A percentile compares a stretch with the other conserved stretches of the same genome.
These are phyloP conservation scores for Pythium aquatile DNA, from an alignment of 352 stramenopile genomes.

Conservation along the genomic window DNA sequence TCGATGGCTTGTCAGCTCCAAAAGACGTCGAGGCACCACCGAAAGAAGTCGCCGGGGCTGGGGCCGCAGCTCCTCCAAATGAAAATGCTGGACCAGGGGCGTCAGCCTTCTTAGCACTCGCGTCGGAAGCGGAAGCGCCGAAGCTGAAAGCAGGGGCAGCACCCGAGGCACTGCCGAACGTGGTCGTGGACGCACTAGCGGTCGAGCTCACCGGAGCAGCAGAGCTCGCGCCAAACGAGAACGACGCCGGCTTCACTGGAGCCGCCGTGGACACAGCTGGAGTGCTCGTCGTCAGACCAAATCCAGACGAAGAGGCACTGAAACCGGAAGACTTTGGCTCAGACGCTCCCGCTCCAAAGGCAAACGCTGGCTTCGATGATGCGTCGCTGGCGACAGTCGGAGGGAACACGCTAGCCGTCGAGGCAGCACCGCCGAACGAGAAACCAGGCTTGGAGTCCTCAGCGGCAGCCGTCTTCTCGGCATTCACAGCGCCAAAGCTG, in stretches of 20 bases:
- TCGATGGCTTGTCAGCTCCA: conserved; percentile 3
- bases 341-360: conserved; percentile 30
- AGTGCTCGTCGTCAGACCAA: neutral
- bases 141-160: conserved; percentile 29
- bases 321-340: neutral
- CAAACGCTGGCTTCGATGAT: conserved; percentile 32
- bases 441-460: conserved; percentile 33
- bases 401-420: conserved; percentile 1
- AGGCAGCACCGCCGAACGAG: conserved; percentile 36
- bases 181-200: neutral
- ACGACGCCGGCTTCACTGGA: conserved; percentile 4
- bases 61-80: conserved; percentile 27
- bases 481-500: neutral
- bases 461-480: neutral
- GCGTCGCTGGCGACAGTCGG: conserved; percentile 11
- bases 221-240: conserved; percentile 20
- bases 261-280: neutral
- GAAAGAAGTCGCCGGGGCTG: conserved; percentile 15
- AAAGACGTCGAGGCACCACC: conserved; percentile 6
- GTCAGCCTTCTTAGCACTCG: conserved; percentile 15
- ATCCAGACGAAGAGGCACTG: neutral
- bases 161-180: neutral
- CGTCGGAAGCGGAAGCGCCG: conserved; percentile 13
- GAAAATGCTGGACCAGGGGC: conserved; percentile 27
- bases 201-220: neutral